Evolutionary conservation across 169 alveolate genomes (phyloP).

Genomic region (Perkinsus olseni): DNA sequence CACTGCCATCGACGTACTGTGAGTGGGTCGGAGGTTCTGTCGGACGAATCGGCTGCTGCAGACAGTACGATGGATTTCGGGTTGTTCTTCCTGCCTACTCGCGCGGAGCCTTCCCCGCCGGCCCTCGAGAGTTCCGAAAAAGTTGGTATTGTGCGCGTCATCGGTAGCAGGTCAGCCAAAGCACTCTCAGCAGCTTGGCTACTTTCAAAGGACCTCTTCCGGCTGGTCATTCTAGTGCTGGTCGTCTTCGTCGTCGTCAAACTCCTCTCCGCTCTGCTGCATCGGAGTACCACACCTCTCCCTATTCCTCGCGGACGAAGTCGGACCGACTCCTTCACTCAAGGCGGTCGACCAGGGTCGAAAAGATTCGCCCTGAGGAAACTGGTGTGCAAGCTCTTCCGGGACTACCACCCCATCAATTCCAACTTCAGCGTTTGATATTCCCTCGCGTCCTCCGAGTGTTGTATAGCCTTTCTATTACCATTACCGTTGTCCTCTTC

Average conservation of each 20-base stretch:
- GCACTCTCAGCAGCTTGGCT: background rate
- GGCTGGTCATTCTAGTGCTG: background rate
- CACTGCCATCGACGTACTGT: background rate
- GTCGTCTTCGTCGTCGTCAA: background rate
- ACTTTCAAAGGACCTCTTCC: background rate
- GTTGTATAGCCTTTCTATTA: too few species aligned
- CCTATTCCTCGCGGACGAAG: background rate
- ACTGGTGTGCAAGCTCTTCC: background rate
- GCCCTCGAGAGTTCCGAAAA: background rate
- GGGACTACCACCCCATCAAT: background rate
- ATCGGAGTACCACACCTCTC: background rate
- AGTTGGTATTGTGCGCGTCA: background rate
- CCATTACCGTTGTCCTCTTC: background rate
- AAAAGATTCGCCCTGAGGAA: background rate
- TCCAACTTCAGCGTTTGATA: background rate
- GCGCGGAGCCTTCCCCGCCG: background rate
- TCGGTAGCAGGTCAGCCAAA: background rate
- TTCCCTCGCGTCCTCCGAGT: background rate
- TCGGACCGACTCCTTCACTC: background rate
- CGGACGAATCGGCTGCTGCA: background rate
- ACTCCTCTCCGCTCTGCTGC: background rate
- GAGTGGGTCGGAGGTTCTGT: background rate
- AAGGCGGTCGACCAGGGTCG: background rate
- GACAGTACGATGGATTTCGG: background rate
- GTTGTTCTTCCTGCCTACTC: background rate